A percentile compares a stretch with the other conserved stretches of the same genome.
Conservation (phyloP, 345 rosid species). For the Laguncularia racemosa region DNA sequence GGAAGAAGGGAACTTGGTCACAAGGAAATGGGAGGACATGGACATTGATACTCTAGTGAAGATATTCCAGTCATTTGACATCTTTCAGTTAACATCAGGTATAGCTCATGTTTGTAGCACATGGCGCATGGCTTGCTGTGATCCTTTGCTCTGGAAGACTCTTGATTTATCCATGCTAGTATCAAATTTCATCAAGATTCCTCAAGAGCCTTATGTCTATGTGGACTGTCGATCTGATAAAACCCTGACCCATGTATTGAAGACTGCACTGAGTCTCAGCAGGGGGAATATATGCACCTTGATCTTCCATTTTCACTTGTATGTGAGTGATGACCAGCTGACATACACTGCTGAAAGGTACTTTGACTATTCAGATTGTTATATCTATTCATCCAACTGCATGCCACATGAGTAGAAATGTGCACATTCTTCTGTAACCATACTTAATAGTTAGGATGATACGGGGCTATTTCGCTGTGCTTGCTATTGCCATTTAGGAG, state of each 20-base stretch:
- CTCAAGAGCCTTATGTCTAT: conserved; percentile 67
- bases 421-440: background rate
- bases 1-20: conserved; percentile 36
- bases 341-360: conserved; percentile 81
- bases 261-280: conserved; percentile 66
- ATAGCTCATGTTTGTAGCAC: conserved; percentile 71
- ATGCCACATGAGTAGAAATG: background rate
- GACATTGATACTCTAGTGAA: conserved; percentile 61
- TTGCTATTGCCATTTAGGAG: too few species aligned
- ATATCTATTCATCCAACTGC: too few species aligned
- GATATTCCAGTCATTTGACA: conserved; percentile 50
- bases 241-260: conserved; percentile 43
- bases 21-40: conserved; percentile 78
- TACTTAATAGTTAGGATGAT: too few species aligned
- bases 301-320: conserved; percentile 61
- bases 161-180: conserved; percentile 65
- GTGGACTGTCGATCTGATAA: conserved; percentile 53
- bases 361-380: background rate
- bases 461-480: too few species aligned
- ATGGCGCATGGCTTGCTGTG: conserved; percentile 76
- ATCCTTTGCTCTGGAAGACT: conserved; percentile 82
- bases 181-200: conserved; percentile 71
- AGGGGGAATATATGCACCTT: conserved; percentile 42
- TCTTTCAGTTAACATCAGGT: conserved; percentile 51
- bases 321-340: conserved; percentile 65